Evolutionary conservation across 768 basidiomycete species (phyloP), one percentile per base, ranked within the genome.

Genomic region (Agaricus sinodeliciosus): DNA sequence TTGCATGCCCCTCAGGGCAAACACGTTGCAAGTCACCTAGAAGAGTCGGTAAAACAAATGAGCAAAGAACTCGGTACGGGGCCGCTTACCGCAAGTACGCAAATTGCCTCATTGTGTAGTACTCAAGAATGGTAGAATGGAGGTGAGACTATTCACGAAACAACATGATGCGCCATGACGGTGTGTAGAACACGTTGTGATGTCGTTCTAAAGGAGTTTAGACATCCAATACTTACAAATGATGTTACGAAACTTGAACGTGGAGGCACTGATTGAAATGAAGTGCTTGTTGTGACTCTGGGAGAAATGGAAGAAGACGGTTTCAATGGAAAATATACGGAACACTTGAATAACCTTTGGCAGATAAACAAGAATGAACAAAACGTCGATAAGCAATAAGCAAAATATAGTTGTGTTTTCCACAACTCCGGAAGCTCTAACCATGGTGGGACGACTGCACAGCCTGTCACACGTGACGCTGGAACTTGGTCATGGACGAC

Each of bases 21-120:
- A 56, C 59, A 60, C 59, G 59, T 57, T 60, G 48, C 51, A 47
- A 9, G 45, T 34, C 19, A 26, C 27, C 39, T 41, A 46, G 13
- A 12, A 9, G 31, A 41, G 28, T 54, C 27, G 46, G 52, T 16
- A 37, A 47, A 47, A 22, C 27, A 22, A 9, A 4, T 15, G 16
- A 16, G 28, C n/a, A 40, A 13, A 26, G n/a, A 27, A 15, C 19
- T 27, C 9, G 18, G 18, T 46, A 19, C 36, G 27, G 44, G 22
- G 43, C 43, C 11, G 36, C 44, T 53, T 28, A 46, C 51, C 26
- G 9, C 25, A 53, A 50, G 18, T 13, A 34, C 45, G 31, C 46
- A 34, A 48, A 43, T 41, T 39, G 34, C 45, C 52, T 28, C 45
- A 45, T 25, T 54, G 19, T 40, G 43, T 9, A 34, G 8, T n/a